Evolutionary conservation across 768 basidiomycete species (phyloP).

Genomic region (Tephrocybe sp.): DNA sequence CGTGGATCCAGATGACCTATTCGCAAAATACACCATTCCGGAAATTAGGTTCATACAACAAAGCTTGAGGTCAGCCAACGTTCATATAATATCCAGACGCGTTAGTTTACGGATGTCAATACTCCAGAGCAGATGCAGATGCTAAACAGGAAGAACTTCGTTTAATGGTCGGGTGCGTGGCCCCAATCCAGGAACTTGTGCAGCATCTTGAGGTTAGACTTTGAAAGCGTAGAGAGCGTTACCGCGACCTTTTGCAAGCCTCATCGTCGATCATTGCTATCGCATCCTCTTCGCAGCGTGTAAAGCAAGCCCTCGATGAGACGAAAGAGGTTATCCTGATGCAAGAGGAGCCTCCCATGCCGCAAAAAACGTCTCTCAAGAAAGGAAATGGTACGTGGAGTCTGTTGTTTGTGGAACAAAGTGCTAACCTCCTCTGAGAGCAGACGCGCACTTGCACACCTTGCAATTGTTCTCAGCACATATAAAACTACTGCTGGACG

Average conservation of each 20-base stretch:
- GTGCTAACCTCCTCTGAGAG: background rate
- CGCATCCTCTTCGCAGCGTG: slow-evolving; percentile 62
- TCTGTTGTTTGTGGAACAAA: background rate
- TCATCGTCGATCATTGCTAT: slow-evolving; percentile 83
- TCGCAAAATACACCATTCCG: slow-evolving; percentile 63
- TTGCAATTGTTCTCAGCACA: slow-evolving; percentile 82
- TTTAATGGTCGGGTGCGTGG: slow-evolving; percentile 88
- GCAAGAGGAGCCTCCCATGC: slow-evolving; percentile 41
- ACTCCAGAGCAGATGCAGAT: slow-evolving; percentile 70
- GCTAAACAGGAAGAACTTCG: slow-evolving; percentile 86
- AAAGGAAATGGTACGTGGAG: slow-evolving; percentile 39
- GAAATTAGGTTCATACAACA: slow-evolving; percentile 69
- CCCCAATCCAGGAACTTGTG: background rate
- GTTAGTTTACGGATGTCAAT: background rate
- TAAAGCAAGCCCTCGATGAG: slow-evolving; percentile 61
- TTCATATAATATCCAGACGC: background rate
- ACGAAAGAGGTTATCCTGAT: slow-evolving; percentile 51
- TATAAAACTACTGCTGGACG: slow-evolving; percentile 87
- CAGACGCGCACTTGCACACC: slow-evolving; percentile 66
- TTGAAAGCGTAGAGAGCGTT: slow-evolving; percentile 80
- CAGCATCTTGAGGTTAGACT: slow-evolving; percentile 27
- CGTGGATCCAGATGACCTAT: slow-evolving; percentile 71
- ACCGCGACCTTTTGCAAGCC: slow-evolving; percentile 82
- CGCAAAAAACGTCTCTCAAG: slow-evolving; percentile 34
- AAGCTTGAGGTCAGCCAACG: slow-evolving; percentile 53